phyloP scores from a whole-genome alignment of 129 eudicot species.

The Deinandra increscens region DNA sequence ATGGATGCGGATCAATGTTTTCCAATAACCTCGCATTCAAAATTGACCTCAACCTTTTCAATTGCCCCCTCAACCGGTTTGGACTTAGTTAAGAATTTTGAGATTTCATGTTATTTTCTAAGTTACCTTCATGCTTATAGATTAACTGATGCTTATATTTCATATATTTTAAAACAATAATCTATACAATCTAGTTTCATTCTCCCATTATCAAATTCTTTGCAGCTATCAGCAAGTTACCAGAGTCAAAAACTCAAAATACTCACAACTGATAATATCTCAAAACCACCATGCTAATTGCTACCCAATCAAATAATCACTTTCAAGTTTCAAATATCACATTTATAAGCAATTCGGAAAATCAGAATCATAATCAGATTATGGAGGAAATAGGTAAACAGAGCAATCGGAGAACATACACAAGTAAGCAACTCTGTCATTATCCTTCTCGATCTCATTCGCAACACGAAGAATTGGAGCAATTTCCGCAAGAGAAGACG shows the following conservation, averaged over 20 bases:
- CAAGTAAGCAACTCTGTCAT: slow-evolving; percentile 82
- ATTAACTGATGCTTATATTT: background rate
- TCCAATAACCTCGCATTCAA: slow-evolving; percentile 2
- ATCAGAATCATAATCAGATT: background rate
- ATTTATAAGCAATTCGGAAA: background rate
- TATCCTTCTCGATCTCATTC: slow-evolving; percentile 76
- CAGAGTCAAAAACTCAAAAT: background rate
- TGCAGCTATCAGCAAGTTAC: background rate
- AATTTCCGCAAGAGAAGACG: slow-evolving; percentile 75
- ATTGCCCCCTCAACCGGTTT: background rate
- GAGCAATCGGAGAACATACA: slow-evolving; percentile 46
- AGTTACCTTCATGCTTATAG: background rate
- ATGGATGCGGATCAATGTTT: background rate
- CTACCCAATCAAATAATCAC: background rate
- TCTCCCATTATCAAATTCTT: background rate
- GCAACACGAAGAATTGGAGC: slow-evolving; percentile 96
- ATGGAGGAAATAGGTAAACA: background rate
- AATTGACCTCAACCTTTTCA: slow-evolving; percentile 1
- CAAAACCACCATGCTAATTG: background rate
- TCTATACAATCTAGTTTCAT: background rate
- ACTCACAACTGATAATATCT: background rate
- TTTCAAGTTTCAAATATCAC: background rate
- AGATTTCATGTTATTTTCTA: background rate
- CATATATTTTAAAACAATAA: background rate
- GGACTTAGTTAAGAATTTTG: background rate